phyloP scores from a whole-genome alignment of 768 basidiomycete species.

The Phaeotremella skinneri region DNA sequence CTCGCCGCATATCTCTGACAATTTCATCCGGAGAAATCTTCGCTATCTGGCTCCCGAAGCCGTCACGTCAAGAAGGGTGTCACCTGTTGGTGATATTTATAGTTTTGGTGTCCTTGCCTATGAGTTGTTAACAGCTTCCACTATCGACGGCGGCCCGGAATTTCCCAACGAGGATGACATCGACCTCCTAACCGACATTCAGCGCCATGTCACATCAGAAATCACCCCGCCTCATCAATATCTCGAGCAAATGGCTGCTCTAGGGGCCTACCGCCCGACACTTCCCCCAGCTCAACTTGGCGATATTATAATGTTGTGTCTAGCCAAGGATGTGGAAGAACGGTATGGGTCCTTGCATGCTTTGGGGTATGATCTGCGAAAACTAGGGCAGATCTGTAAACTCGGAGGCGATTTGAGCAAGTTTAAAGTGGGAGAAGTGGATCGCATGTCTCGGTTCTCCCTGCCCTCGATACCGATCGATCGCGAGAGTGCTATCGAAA shows the following conservation, averaged over 20 bases:
- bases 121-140: slow-evolving; percentile 33
- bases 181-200: slow-evolving; percentile 30
- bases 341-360: slow-evolving; percentile 39
- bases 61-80: slow-evolving; percentile 12
- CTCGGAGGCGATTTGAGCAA: slow-evolving; percentile 13
- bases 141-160: slow-evolving; percentile 24
- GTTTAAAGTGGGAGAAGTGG: slow-evolving; percentile 31
- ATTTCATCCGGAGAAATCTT: slow-evolving; percentile 19
- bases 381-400: slow-evolving; percentile 23
- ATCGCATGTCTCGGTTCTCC: slow-evolving; percentile 19
- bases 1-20: slow-evolving; percentile 7
- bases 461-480: slow-evolving; percentile 20
- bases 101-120: slow-evolving; percentile 41
- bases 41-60: slow-evolving; percentile 39
- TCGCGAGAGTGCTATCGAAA: slow-evolving; percentile 18
- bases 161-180: slow-evolving; percentile 26
- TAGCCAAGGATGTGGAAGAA: slow-evolving; percentile 30
- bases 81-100: slow-evolving; percentile 30
- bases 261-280: slow-evolving; percentile 4
- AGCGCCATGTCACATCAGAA: slow-evolving; percentile 28
- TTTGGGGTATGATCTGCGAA: slow-evolving; percentile 37
- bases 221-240: slow-evolving; percentile 13
- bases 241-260: slow-evolving; percentile 9
- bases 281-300: slow-evolving; percentile 25
- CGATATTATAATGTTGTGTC: slow-evolving; percentile 38